phyloP scores from a whole-genome alignment of 441 rosid genomes.

The Manihot esculenta region DNA sequence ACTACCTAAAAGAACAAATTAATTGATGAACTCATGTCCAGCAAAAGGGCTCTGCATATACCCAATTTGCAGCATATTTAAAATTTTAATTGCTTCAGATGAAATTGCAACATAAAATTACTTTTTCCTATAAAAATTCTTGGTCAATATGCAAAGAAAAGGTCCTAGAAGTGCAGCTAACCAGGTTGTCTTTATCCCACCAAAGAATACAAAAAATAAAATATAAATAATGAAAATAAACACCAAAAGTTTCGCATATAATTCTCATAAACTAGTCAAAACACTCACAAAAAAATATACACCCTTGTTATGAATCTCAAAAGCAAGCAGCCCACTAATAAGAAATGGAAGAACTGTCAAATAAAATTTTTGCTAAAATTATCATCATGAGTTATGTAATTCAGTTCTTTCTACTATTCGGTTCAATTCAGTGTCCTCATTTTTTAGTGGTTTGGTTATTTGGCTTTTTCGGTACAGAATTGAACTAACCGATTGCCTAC shows the following conservation, averaged over 20 bases:
- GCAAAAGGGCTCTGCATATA: slow-evolving; percentile 8
- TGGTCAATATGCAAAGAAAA: background rate
- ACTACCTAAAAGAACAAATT: slow-evolving; percentile 51
- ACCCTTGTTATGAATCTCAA: background rate
- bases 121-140: background rate
- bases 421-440: too few species aligned
- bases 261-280: background rate
- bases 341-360: background rate
- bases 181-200: background rate
- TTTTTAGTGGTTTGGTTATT: too few species aligned
- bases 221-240: too few species aligned
- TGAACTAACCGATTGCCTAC: too few species aligned
- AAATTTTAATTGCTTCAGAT: background rate
- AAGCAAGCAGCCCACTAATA: background rate
- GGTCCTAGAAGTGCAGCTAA: background rate
- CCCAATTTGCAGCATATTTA: background rate
- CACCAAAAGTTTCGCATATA: background rate
- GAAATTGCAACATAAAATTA: background rate
- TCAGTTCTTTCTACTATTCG: too few species aligned
- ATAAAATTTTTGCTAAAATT: background rate
- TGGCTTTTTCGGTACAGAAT: too few species aligned
- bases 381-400: background rate
- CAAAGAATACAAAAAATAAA: background rate
- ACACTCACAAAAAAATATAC: background rate
- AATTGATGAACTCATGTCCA: background rate